Evolutionary conservation across 1,284 basidiomycete genomes (phyloP), one percentile per base, ranked within the genome.

Genomic region (Filobasidium uniguttulatum): DNA sequence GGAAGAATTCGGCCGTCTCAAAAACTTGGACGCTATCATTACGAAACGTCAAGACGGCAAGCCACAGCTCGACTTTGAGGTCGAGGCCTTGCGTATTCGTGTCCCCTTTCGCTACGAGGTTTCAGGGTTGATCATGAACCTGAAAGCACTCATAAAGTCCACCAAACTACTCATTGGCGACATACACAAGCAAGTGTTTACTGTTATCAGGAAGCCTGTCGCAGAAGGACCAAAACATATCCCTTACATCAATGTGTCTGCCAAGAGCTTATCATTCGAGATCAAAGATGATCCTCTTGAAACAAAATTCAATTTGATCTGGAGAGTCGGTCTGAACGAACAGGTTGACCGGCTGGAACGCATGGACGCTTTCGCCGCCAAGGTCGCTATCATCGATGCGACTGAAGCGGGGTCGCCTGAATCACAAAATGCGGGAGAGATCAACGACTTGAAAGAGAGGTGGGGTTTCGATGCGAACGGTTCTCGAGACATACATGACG

Each of bases 211-310:
- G 10, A 62, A 64, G 4, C 87, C 88, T 0, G 71, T 71, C 31
- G 71, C 79, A 0, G 86, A 90, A 64, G 73, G 69, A 1, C 77
- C 86, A 0, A 91, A 88, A 66, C 57, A 63, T 0, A 67, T 88
- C 2, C 89, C 89, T 0, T 72, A 73, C 40, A 61, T 94, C 36
- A 70, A 70, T 3, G 63, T 96, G 47, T 73, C 69, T 29, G 69
- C 91, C 35, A 72, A 77, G 22, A 72, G 72, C 43, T 56, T 87
- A 37, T 77, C 76, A 59, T 64, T 89, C 5, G 90, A 97, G 66
- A 82, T 81, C n/a, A 78, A 81, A 22, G 93, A 98, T 63, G 85
- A 93, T 62, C 78, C 82, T 0, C 78, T 96, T 50, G 93, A 98
- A 68, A 78, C 79, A 22, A 78, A 75, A 55, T 68, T 97, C 29